Conservation (phyloP, 257 asterid species). For the Solanum sejunctum region DNA sequence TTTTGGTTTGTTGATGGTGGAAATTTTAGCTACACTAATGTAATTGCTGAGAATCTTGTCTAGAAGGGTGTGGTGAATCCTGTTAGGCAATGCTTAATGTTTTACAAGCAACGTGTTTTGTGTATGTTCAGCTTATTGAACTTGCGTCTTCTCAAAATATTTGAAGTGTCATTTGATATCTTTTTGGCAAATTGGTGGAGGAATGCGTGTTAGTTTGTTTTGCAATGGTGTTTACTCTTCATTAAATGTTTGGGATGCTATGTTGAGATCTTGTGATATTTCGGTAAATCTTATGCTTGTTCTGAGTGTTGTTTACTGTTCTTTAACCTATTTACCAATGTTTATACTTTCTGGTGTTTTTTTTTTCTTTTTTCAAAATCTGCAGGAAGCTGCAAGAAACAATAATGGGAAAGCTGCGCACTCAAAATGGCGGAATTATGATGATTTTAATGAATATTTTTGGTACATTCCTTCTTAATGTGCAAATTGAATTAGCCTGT, state of each 20-base stretch:
- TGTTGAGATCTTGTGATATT: not conserved
- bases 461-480: constrained; percentile 34
- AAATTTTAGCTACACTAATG: not conserved
- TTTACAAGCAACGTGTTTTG: not conserved
- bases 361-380: not conserved
- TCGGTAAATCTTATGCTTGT: not conserved
- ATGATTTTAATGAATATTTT: constrained; percentile 92
- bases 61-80: not conserved
- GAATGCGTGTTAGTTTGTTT: not conserved
- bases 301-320: not conserved
- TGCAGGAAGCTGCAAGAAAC: constrained; percentile 68
- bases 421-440: constrained; percentile 93
- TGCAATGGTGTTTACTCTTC: not conserved
- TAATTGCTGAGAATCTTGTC: not conserved
- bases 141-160: not conserved
- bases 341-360: not conserved
- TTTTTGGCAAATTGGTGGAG: not conserved
- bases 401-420: constrained; percentile 90
- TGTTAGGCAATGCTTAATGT: not conserved
- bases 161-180: not conserved
- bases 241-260: not conserved
- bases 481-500: not conserved
- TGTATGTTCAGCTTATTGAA: not conserved
- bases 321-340: not conserved
- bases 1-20: not conserved